phyloP scores from a whole-genome alignment of 2,329 filamentous ascomycete genomes.

The Cladosporium sp. region DNA sequence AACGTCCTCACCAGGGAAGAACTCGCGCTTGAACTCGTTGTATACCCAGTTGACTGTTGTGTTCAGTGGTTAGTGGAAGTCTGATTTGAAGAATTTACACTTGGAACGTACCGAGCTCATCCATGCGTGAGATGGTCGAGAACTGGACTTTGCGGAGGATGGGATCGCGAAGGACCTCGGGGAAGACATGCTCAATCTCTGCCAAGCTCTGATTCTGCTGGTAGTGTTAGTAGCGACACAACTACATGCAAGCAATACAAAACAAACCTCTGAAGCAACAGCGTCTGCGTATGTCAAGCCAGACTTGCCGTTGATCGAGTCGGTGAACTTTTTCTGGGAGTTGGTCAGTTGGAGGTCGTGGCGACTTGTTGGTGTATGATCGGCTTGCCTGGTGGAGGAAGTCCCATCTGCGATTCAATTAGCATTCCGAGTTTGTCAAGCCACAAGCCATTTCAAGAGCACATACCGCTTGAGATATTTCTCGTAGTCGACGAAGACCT shows the following conservation, averaged over 20 bases:
- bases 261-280: conserved; percentile 48
- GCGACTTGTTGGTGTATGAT: conserved; percentile 18
- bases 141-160: conserved; percentile 91
- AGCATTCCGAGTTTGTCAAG: conserved; percentile 22
- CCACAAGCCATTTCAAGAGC: not conserved
- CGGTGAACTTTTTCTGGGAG: conserved; percentile 81
- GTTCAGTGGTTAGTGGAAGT: not conserved
- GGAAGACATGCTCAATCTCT: conserved; percentile 89
- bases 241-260: not conserved
- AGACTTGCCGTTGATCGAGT: conserved; percentile 92
- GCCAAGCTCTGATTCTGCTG: conserved; percentile 64
- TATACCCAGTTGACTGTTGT: conserved; percentile 57
- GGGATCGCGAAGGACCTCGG: conserved; percentile 85
- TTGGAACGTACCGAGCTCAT: conserved; percentile 63
- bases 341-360: conserved; percentile 21
- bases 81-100: rapidly evolving
- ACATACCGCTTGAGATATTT: conserved; percentile 79
- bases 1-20: conserved; percentile 85
- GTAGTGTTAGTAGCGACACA: conserved; percentile 24
- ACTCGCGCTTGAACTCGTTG: conserved; percentile 75
- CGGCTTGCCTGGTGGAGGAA: conserved; percentile 81
- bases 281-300: conserved; percentile 91
- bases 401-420: conserved; percentile 65
- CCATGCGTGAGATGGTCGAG: conserved; percentile 83
- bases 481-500: conserved; percentile 87